A percentile compares a stretch with the other conserved stretches of the same genome.
Conservation (phyloP, 2,329 filamentous ascomycete species). For the Trichoderma citrinoviride region DNA sequence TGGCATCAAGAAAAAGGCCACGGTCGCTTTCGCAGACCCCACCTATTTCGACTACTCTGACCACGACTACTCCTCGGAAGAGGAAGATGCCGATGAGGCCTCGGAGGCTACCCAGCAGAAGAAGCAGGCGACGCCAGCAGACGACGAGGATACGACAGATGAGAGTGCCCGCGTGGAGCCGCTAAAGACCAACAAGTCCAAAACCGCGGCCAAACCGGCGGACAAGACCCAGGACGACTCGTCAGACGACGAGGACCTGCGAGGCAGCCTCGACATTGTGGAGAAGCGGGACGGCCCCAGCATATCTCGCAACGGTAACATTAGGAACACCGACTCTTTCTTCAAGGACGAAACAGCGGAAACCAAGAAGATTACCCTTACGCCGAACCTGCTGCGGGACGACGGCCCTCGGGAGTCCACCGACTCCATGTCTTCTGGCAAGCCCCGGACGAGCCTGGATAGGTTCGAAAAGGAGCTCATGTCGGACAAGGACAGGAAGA, state of each 20-base stretch:
- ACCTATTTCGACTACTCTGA: constrained; percentile 88
- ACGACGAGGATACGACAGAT: constrained; percentile 42
- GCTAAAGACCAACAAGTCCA: constrained; percentile 47
- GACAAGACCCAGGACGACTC: constrained; percentile 35
- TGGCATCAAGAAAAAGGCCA: constrained; percentile 73
- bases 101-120: constrained; percentile 35
- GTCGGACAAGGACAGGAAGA: constrained; percentile 72
- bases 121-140: constrained; percentile 31
- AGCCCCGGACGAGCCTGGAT: constrained; percentile 68
- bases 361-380: constrained; percentile 95
- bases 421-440: constrained; percentile 42
- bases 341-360: constrained; percentile 95
- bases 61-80: constrained; percentile 79
- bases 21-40: constrained; percentile 78
- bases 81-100: constrained; percentile 53
- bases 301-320: constrained; percentile 78
- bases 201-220: constrained; percentile 45
- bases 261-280: constrained; percentile 66
- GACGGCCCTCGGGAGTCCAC: constrained; percentile 61
- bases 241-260: constrained; percentile 37
- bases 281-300: constrained; percentile 50
- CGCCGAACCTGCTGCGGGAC: constrained; percentile 85
- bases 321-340: constrained; percentile 92
- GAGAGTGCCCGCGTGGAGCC: constrained; percentile 57
- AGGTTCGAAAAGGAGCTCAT: constrained; percentile 56